A percentile compares a stretch with the other conserved stretches of the same genome.
These are phyloP conservation scores for Uronychia setigera DNA, from an alignment of 73 alveolate species.

Conservation along the genomic window DNA sequence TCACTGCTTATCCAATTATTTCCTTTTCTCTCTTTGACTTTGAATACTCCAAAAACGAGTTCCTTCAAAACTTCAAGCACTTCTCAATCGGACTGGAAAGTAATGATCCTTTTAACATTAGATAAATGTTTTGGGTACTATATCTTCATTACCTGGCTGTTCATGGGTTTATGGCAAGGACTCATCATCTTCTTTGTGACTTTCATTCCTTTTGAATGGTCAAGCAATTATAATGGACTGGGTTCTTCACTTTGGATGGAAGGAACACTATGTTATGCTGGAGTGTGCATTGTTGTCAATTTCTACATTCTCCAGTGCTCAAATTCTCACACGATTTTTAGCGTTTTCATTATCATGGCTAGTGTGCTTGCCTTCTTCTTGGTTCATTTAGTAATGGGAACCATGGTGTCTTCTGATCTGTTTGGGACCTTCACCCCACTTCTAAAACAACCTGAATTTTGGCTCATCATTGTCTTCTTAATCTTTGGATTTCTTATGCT, in stretches of 20 bases:
- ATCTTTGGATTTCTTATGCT: neutral
- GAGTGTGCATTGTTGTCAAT: constrained; percentile 86
- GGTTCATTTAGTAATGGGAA: neutral
- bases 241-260: constrained; percentile 73
- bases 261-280: constrained; percentile 89
- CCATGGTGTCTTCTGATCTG: neutral
- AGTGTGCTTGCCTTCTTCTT: neutral
- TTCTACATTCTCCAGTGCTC: constrained; percentile 68
- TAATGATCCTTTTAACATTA: neutral
- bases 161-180: constrained; percentile 77
- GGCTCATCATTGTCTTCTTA: neutral
- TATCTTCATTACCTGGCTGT: constrained; percentile 85
- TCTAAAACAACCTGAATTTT: neutral
- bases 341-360: neutral
- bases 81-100: constrained; percentile 67
- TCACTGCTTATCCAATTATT: constrained; percentile 86
- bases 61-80: constrained; percentile 61
- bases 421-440: neutral
- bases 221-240: constrained; percentile 40
- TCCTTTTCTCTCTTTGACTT: constrained; percentile 89
- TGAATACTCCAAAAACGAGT: constrained; percentile 64
- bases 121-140: constrained; percentile 63
- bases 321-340: constrained; percentile 14
- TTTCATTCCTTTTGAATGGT: constrained; percentile 54
- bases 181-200: constrained; percentile 65